Base-by-base conservation (phyloP, 1,284 basidiomycete species). In the Ceratorhiza oryzae-sativae region DNA sequence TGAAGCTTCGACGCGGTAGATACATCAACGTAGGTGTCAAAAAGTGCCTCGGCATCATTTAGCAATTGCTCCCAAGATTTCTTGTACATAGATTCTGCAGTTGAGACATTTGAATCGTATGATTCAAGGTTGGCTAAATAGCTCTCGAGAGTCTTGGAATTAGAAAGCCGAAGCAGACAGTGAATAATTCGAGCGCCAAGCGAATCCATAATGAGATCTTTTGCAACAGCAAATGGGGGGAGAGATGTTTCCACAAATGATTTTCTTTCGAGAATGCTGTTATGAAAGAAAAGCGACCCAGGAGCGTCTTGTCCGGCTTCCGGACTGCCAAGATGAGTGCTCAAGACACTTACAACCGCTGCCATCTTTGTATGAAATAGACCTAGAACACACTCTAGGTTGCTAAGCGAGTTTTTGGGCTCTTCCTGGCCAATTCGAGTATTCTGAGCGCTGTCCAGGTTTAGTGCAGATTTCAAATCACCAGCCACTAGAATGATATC, bases 321-420 rank as follows among this genome's bases (percentile, higher is more conserved):
- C 1, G 78, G 73, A 53, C 76, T 77, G 5, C 81, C 79, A 74
- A 74, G 81, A 65, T 82, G 81, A 0, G 77, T 79, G 9, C 77
- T 68, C 5, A 83, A 67, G 3, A 79, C 41, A 0, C 80, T 80
- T 53, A 79, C 77, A 1, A 77, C 75, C 9, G 78, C 78, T 0
- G 81, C 78, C 55, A 83, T 81, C 71, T 82, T 80, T 25, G 76
- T 76, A 72, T 83, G 82, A 73, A 84, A 84, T 1, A 84, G 75
- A 0, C 82, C 82, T 0, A 80, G 18, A 15, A 67, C 25, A 18
- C 15, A 42, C 9, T 41, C 63, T 8, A 67, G 32, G 23, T 41
- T 41, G 2, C 36, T 30, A 41, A 67, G 15, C 3, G 39, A 67
- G 13, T 3, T 6, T 10, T 55, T 27, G 20, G 13, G 20, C 5